Conservation (phyloP, 768 basidiomycete species). For the Boletus vermiculosoides region DNA sequence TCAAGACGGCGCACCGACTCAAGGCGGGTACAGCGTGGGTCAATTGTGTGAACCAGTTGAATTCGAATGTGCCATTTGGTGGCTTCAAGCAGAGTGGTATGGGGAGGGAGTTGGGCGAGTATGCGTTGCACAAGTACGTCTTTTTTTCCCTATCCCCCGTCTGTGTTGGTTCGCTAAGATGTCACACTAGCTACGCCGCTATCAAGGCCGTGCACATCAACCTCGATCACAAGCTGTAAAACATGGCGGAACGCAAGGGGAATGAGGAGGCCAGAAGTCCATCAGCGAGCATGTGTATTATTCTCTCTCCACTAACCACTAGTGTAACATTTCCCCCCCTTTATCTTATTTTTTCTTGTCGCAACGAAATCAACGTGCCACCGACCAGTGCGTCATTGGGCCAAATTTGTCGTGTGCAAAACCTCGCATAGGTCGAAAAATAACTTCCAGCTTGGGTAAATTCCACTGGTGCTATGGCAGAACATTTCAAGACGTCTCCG, state of each 20-base stretch:
- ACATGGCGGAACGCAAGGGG: neutral
- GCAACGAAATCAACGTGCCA: neutral
- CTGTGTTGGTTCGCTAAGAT: neutral
- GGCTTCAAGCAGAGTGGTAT: slow-evolving; percentile 85
- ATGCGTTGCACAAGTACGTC: slow-evolving; percentile 58
- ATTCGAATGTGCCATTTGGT: slow-evolving; percentile 66
- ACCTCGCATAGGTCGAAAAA: neutral
- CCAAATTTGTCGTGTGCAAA: neutral
- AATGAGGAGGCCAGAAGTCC: neutral
- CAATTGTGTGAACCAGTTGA: slow-evolving; percentile 32
- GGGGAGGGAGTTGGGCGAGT: slow-evolving; percentile 78
- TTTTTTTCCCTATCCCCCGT: neutral
- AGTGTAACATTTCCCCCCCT: neutral
- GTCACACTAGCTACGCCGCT: slow-evolving; percentile 17
- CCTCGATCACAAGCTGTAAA: slow-evolving; percentile 31
- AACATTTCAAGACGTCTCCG: too few relatives aligned
- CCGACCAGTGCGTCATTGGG: neutral
- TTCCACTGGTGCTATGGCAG: neutral
- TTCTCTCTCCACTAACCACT: neutral
- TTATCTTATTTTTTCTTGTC: neutral
- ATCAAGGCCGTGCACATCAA: slow-evolving; percentile 46
- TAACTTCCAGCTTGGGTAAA: too few relatives aligned
- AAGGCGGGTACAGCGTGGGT: slow-evolving; percentile 83
- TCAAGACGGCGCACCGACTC: slow-evolving; percentile 69
- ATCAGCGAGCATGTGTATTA: neutral